Evolutionary conservation across 163 green algal species (phyloP), one percentile per base, ranked within the genome.

Genomic region (Prototheca wickerhamii): DNA sequence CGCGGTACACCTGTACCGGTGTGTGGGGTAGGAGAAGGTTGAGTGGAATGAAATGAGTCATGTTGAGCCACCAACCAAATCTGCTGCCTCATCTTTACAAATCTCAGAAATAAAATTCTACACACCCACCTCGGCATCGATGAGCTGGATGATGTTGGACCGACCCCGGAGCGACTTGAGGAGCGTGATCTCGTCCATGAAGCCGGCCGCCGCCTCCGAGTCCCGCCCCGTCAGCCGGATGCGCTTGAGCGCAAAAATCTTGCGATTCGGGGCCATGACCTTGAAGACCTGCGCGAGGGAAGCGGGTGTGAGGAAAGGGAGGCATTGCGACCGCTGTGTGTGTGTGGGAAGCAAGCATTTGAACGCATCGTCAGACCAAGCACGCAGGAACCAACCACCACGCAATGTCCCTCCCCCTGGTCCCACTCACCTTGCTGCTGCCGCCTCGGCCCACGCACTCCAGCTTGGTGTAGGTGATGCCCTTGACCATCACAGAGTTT

Each of bases 211-310:
- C 5, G 87, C 83, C 69, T 97, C 86, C 0, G 61, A 60, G 63
- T 94, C 86, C 8, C 74, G 69, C 0, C 86, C 88, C 43, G 66
- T 57, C 60, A 97, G 80, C 44, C 82, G 80, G 75, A 98, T 95
- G 64, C 89, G 84, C 82, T 98, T 98, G 15, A 98, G 75, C 21
- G 92, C 92, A 69, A 91, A 97, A 35, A 96, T 96, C 73, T 91
- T 88, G 33, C 77, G 70, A 59, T 80, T 83, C 20, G 82, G 85
- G 30, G 83, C 88, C 70, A 98, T 89, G 31, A 98, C 88, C 79
- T 95, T 78, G 58, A 64, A 78, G 1, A 78, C 63, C 25, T 60
- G 49, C 32, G 35, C 7, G 18, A 60, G 37, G 37, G 37, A 21
- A 44, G 37, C 10, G 37, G 37, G 37, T 44, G 37, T 10, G 37